Conservation (phyloP, 1,284 basidiomycete species). For the Ceratobasidium theobromae region DNA sequence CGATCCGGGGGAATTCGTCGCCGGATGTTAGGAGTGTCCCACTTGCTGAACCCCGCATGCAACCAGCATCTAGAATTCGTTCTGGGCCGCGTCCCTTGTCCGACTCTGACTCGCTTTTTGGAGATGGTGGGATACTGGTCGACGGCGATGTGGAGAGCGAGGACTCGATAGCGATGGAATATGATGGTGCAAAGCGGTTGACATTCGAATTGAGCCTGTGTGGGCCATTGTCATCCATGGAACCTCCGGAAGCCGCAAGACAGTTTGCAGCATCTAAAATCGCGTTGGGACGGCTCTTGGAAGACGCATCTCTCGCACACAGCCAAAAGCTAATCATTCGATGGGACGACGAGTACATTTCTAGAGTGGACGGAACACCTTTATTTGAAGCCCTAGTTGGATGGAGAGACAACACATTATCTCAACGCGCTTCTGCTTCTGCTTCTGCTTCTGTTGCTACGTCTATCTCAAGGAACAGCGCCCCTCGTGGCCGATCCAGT, state of each 20-base stretch:
- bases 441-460: no score
- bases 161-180: conserved; percentile 22
- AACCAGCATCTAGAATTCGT: conserved; percentile 35
- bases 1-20: conserved; percentile 24
- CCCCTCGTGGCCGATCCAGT: conserved; percentile 38
- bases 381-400: conserved; percentile 63
- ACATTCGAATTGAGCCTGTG: conserved; percentile 64
- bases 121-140: conserved; percentile 55
- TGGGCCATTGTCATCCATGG: conserved; percentile 35
- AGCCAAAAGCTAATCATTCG: conserved; percentile 62
- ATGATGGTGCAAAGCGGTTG: conserved; percentile 49
- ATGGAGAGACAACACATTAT: conserved; percentile 58
- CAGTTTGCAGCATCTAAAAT: conserved; percentile 59
- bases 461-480: conserved; percentile 40
- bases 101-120: conserved; percentile 43
- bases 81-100: conserved; percentile 43
- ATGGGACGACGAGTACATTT: conserved; percentile 68
- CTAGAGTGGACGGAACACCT: conserved; percentile 60
- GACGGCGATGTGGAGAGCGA: conserved; percentile 44
- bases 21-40: background rate
- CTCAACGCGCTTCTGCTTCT: conserved; percentile 41
- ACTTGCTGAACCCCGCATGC: conserved; percentile 6
- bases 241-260: conserved; percentile 43
- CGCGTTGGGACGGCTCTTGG: conserved; percentile 57
- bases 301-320: conserved; percentile 55